Evolutionary conservation across 2,329 filamentous ascomycete species (phyloP).

Genomic region (Calonectria pseudoreteaudii): DNA sequence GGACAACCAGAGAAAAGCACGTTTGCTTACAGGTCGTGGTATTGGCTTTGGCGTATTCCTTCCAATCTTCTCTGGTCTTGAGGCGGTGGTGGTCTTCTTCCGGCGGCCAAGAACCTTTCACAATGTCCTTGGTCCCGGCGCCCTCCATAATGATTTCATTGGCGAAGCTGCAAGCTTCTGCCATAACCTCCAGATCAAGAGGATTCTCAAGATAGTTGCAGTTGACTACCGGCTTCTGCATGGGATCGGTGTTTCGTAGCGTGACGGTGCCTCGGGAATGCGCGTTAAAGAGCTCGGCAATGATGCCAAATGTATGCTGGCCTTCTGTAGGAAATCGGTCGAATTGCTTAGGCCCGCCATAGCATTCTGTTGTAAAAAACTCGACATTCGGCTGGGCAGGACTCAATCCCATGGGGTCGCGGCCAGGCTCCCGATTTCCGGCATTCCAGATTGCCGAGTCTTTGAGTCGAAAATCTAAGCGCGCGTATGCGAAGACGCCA

Average conservation of each 20-base stretch:
- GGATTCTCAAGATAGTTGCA: slow-evolving; percentile 69
- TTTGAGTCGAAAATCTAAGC: slow-evolving; percentile 69
- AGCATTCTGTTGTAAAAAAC: slow-evolving; percentile 72
- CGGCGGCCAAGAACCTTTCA: slow-evolving; percentile 71
- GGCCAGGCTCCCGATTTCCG: slow-evolving; percentile 58
- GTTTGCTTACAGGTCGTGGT: slow-evolving; percentile 64
- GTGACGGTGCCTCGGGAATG: slow-evolving; percentile 66
- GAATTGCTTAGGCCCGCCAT: slow-evolving; percentile 70
- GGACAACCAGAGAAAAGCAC: background rate
- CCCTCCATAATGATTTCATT: slow-evolving; percentile 72
- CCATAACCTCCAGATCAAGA: slow-evolving; percentile 68
- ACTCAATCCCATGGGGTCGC: slow-evolving; percentile 73
- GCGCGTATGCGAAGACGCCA: slow-evolving; percentile 70
- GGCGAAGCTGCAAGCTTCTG: slow-evolving; percentile 67
- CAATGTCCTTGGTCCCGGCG: slow-evolving; percentile 66
- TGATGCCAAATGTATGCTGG: slow-evolving; percentile 68
- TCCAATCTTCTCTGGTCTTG: slow-evolving; percentile 64
- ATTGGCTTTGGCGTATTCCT: slow-evolving; percentile 65
- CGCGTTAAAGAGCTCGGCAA: slow-evolving; percentile 67
- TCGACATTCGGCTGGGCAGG: slow-evolving; percentile 69
- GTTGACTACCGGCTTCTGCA: slow-evolving; percentile 65
- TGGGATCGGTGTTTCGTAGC: slow-evolving; percentile 59
- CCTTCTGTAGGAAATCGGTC: slow-evolving; percentile 63
- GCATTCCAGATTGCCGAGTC: slow-evolving; percentile 66
- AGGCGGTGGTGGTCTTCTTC: slow-evolving; percentile 63